Percentiles rank a stretch among this genome's conserved stretches.
phyloP scores from a whole-genome alignment of 208 protist species.

The Wallacemonas sp. region DNA sequence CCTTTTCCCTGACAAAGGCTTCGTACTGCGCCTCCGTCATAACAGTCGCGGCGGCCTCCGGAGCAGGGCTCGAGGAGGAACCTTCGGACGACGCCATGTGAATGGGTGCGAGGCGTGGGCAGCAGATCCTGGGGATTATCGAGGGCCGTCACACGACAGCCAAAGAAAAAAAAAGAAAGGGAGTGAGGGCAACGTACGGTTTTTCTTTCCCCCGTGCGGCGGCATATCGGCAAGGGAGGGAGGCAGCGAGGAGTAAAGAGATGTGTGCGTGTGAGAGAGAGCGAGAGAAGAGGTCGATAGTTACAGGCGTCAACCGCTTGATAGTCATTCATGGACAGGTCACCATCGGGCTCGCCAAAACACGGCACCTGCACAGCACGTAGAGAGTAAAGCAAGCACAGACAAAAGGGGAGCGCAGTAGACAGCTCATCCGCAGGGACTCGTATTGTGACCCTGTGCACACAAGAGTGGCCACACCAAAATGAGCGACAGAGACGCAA shows the following conservation, averaged over 20 bases:
- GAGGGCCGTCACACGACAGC: neutral
- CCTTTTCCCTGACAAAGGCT: conserved; percentile 28
- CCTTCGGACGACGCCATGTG: conserved; percentile 11
- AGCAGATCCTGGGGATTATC: neutral
- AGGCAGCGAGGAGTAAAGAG: no score
- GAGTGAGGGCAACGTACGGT: neutral
- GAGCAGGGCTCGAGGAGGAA: neutral
- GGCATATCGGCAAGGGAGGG: no score
- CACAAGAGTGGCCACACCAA: neutral
- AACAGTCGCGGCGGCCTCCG: conserved; percentile 10
- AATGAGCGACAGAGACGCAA: no score
- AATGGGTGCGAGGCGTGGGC: neutral
- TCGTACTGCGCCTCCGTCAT: conserved; percentile 25
- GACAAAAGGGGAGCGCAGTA: no score
- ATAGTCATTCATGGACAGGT: no score
- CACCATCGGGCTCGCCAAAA: no score
- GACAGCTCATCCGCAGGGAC: no score
- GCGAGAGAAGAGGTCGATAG: neutral
- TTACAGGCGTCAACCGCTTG: no score
- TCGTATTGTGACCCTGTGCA: no score
- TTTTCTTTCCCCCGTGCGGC: no score
- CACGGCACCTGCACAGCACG: no score
- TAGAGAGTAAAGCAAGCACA: no score
- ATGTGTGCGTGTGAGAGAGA: neutral
- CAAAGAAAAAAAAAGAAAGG: neutral